phyloP scores from a whole-genome alignment of 352 stramenopile species.

The Pythium folliculosum region DNA sequence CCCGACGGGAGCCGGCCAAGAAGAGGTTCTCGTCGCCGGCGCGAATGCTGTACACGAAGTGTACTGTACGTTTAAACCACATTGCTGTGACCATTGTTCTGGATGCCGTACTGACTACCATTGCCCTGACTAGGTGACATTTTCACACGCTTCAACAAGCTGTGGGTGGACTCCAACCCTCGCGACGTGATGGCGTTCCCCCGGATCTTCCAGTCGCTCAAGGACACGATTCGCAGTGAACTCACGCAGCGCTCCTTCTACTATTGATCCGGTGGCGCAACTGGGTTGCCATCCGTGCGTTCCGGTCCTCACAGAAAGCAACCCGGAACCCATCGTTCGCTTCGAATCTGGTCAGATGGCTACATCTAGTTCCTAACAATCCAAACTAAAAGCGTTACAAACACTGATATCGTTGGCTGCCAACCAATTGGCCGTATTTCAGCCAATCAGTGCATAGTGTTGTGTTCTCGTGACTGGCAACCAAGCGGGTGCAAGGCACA shows the following conservation, averaged over 20 bases:
- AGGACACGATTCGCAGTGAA: slow-evolving; percentile 63
- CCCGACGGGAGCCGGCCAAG: slow-evolving; percentile 13
- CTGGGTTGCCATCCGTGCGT: too few species aligned
- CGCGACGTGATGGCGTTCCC: slow-evolving; percentile 87
- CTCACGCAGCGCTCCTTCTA: slow-evolving; percentile 59
- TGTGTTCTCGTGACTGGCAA: slow-evolving; percentile 26
- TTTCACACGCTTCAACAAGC: slow-evolving; percentile 83
- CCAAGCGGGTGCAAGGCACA: slow-evolving; percentile 23
- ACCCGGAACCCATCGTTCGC: background rate
- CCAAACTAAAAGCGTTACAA: slow-evolving; percentile 9
- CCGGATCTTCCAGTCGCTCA: slow-evolving; percentile 79
- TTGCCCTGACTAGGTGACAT: slow-evolving; percentile 47
- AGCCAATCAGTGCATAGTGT: slow-evolving; percentile 28
- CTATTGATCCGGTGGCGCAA: slow-evolving; percentile 41
- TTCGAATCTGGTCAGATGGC: slow-evolving; percentile 15
- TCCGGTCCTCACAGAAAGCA: too few species aligned
- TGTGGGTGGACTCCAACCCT: slow-evolving; percentile 82
- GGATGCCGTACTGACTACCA: background rate
- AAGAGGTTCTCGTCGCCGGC: slow-evolving; percentile 37
- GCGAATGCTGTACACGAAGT: slow-evolving; percentile 66
- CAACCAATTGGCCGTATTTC: slow-evolving; percentile 23
- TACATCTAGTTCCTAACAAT: slow-evolving; percentile 32
- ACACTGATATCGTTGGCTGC: slow-evolving; percentile 8
- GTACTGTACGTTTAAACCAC: slow-evolving; percentile 52
- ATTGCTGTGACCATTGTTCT: background rate